Conservation (phyloP, 371 early-diverging fungal species). For the Umbelopsis sp. region DNA sequence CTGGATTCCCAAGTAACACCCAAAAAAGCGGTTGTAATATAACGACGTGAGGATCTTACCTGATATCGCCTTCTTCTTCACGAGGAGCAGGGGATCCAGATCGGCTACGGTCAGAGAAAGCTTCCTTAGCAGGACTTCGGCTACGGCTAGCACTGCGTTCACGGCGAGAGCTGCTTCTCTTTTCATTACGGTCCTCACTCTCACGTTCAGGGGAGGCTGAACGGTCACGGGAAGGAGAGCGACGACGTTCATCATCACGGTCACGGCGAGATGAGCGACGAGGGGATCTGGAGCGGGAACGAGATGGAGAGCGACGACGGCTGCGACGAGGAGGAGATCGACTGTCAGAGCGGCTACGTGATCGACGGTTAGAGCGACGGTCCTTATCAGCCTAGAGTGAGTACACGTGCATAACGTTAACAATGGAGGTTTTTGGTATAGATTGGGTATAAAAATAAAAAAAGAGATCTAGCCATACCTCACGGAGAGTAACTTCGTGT, state of each 20-base stretch:
- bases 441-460: not conserved
- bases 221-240: slow-evolving; percentile 15
- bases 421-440: not conserved
- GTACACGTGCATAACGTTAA: not conserved
- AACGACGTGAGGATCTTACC: not conserved
- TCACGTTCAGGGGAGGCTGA: slow-evolving; percentile 19
- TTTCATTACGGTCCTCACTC: not conserved
- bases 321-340: slow-evolving; percentile 45
- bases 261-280: slow-evolving; percentile 25
- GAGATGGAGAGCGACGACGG: slow-evolving; percentile 40
- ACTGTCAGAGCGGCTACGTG: slow-evolving; percentile 43
- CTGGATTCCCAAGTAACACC: not conserved
- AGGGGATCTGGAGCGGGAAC: slow-evolving; percentile 29
- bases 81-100: slow-evolving; percentile 19
- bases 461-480: slow-evolving; percentile 50
- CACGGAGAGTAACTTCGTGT: slow-evolving; percentile 73
- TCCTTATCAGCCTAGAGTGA: not conserved
- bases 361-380: slow-evolving; percentile 32
- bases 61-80: slow-evolving; percentile 17
- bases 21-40: not conserved
- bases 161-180: slow-evolving; percentile 4
- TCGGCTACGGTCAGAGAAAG: slow-evolving; percentile 16
- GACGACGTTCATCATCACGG: slow-evolving; percentile 20
- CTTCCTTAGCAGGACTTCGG: slow-evolving; percentile 9
- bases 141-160: slow-evolving; percentile 11